Percentiles rank a stretch among this genome's conserved stretches.
These are phyloP conservation scores for Scedosporium aurantiacum DNA, from an alignment of 2,329 filamentous ascomycete species.

Conservation along the genomic window DNA sequence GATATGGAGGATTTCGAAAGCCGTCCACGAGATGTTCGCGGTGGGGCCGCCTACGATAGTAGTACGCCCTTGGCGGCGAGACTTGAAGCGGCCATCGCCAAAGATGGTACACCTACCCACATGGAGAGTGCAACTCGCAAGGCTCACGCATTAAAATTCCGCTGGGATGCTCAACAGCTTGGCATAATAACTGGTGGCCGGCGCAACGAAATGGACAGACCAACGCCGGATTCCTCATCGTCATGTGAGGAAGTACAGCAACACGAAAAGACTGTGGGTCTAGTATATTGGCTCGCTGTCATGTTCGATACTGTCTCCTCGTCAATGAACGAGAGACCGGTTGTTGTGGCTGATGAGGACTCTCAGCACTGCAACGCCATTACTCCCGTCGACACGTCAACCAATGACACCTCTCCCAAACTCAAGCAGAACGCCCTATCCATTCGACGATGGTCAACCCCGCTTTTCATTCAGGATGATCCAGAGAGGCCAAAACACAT, in stretches of 20 bases:
- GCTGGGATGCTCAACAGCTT: conserved; percentile 15
- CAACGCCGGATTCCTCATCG: no score
- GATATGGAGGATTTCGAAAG: not conserved
- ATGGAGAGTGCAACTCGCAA: conserved; percentile 27
- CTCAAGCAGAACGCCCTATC: conserved; percentile 9
- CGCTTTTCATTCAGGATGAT: conserved; percentile 24
- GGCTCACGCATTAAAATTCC: conserved; percentile 25
- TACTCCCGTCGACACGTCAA: conserved; percentile 14
- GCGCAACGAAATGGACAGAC: not conserved
- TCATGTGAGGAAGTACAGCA: not conserved
- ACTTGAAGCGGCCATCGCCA: not conserved
- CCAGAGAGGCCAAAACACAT: conserved; percentile 11
- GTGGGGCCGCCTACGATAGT: not conserved
- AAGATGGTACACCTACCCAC: conserved; percentile 21
- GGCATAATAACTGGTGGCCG: conserved; percentile 2
- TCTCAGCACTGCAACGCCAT: conserved; percentile 22
- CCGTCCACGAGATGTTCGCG: not conserved
- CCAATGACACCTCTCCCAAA: conserved; percentile 9
- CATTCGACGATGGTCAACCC: conserved; percentile 18
- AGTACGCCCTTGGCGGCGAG: not conserved
- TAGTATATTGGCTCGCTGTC: conserved; percentile 46
- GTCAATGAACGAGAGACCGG: conserved; percentile 32
- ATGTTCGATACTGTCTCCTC: conserved; percentile 49
- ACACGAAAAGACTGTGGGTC: conserved; percentile 33
- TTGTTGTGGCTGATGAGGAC: conserved; percentile 28